phyloP scores from a whole-genome alignment of 345 rosid genomes.

The Eucalyptus sp. region DNA sequence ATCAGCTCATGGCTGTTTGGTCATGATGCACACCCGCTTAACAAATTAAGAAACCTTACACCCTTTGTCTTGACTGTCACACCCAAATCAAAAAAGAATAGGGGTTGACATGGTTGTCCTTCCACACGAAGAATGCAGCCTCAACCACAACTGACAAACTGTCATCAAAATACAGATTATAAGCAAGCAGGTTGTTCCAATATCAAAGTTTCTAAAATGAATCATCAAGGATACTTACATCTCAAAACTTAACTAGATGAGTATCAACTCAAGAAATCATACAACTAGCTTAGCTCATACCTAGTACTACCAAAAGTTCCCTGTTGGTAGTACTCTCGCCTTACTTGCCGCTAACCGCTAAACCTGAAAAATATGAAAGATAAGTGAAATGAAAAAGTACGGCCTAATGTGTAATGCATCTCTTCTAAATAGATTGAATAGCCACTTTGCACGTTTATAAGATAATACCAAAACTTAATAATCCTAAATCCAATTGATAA shows the following conservation, averaged over 20 bases:
- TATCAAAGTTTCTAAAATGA: too few relatives aligned
- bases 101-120: accelerated
- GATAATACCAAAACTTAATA: accelerated
- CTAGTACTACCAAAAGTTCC: too few relatives aligned
- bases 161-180: too few relatives aligned
- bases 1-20: neutral
- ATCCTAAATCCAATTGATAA: too few relatives aligned
- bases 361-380: too few relatives aligned
- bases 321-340: too few relatives aligned
- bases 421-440: accelerated
- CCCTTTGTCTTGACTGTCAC: neutral
- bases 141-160: too few relatives aligned
- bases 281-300: too few relatives aligned
- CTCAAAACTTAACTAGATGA: too few relatives aligned
- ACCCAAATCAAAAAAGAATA: accelerated
- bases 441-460: accelerated
- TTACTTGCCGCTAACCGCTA: accelerated
- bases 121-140: accelerated
- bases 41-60: neutral
- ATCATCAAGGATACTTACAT: accelerated
- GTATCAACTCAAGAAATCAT: too few relatives aligned
- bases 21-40: neutral
- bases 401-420: accelerated
- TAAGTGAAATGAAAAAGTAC: accelerated
- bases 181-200: too few relatives aligned